phyloP scores from a whole-genome alignment of 2,329 filamentous ascomycete genomes.

The Sporothrix dimorphospora region DNA sequence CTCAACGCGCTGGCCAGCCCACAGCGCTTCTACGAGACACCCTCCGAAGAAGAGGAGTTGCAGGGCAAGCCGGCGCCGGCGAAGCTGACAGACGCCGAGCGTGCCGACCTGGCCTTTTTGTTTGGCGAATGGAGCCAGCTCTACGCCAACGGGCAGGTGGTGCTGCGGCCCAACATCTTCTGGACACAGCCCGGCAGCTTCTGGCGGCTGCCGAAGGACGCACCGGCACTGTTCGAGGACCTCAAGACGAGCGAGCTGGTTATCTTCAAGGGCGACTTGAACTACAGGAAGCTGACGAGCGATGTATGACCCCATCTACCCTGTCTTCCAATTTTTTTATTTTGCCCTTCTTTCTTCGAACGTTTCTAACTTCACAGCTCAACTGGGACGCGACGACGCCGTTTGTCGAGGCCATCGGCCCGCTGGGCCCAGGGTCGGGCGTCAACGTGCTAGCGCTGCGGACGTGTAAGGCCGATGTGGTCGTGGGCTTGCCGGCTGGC shows the following conservation, averaged over 20 bases:
- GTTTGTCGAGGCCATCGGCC: conserved; percentile 82
- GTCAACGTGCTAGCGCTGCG: conserved; percentile 83
- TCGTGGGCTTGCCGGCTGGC: conserved; percentile 79
- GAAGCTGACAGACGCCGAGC: conserved; percentile 69
- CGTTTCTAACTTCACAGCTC: conserved; percentile 52
- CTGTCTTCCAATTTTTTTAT: background rate
- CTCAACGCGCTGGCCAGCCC: conserved; percentile 79
- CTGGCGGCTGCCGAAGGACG: conserved; percentile 78
- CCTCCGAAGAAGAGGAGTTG: conserved; percentile 68
- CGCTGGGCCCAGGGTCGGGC: conserved; percentile 78
- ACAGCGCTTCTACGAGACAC: conserved; percentile 75
- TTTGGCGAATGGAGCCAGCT: conserved; percentile 80
- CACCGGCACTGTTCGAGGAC: conserved; percentile 71
- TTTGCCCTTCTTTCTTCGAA: background rate
- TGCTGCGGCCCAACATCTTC: conserved; percentile 82
- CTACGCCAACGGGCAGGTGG: conserved; percentile 81
- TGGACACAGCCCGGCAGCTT: conserved; percentile 89
- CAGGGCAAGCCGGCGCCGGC: conserved; percentile 59
- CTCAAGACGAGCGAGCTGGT: conserved; percentile 83
- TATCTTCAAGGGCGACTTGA: conserved; percentile 96
- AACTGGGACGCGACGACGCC: conserved; percentile 86
- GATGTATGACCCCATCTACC: conserved; percentile 64
- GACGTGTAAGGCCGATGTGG: conserved; percentile 95
- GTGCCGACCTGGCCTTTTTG: conserved; percentile 69
- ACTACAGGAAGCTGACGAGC: conserved; percentile 89